Evolutionary conservation across 257 asterid species (phyloP), one percentile per base, ranked within the genome.

Genomic region (Capsicum chinense): DNA sequence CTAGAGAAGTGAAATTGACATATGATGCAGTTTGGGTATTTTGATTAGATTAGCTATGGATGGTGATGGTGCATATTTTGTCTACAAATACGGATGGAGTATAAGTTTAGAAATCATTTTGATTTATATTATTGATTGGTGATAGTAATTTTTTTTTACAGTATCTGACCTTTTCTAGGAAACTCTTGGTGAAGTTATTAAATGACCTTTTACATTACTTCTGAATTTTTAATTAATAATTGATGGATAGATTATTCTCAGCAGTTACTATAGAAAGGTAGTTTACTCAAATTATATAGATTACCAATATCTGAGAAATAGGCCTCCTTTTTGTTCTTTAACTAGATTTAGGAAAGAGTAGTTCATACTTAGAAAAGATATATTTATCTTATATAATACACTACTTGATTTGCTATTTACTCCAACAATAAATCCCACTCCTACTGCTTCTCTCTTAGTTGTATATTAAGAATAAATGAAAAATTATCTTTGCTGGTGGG

Each of bases 1-100:
- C 92, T 84, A 79, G 91, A 47, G 93, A 91, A 83, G 93, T 88
- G 83, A 92, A 87, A 81, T 95, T 95, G 83, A 88, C 93, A 56
- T 91, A 97, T 97, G 79, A 93, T 66, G 92, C 92, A 57, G 88
- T 94, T 83, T 94, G 95, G 97, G 82, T 78, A 89, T 92, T 85
- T 82, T 93, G 89, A 84, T 92, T n/a, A 93, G 88, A 74, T 87
- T 95, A 83, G 94, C 86, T 69, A 79, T 92, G 87, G 93, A 90
- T 79, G 90, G 89, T 81, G 94, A 91, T 58, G 94, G 91, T 19
- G 92, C 92, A 3, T 95, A 93, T 88, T 86, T 94, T 14, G 85
- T 93, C 47, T 93, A 94, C 89, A 95, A 91, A 86, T 90, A 93
- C 80, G 88, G 98, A 62, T 80, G 90, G 85, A 90, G 97, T 93